Base-by-base conservation (phyloP, 108 stramenopile species). In the Pseudonitzschia multiseries region DNA sequence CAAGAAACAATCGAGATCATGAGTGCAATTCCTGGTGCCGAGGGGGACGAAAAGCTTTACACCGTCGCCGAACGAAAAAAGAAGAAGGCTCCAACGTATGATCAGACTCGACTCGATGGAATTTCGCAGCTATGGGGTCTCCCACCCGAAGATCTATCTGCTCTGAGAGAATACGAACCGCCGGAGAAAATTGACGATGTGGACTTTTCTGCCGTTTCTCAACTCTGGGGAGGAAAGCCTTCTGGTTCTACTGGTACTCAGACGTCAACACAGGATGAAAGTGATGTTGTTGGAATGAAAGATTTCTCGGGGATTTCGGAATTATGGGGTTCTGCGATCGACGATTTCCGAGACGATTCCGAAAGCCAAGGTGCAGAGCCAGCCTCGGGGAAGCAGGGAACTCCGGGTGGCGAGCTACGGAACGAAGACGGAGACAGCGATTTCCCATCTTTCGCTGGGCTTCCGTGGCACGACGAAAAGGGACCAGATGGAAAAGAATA, bases 111-210 rank as follows among this genome's bases (percentile, higher is more conserved):
- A 46, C 75, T 84, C 17, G 86, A 87, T 56, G 73, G 78, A 1
- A 87, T 87, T 26, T 84, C 83, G 50, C 86, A 87, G 52, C 70
- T 87, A 8, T 84, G 83, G 83, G 86, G 86, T 27, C 69, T 72
- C 31, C 83, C 81, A 32, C 79, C 82, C 36, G 82, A 68, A 68
- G 51, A 52, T 48, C 67, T 18, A 31, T 50, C 46, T 18, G 42
- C 46, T 12, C 51, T 52, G 13, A 50, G 62, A 21, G 79, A 81
- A 20, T 57, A 83, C 26, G 72, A 75, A 24, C 56, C 48, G 22
- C 44, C 67, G 13, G 81, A 82, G 10, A 66, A 22, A 27, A 77
- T 83, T 54, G 81, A 84, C 59, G 81, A 79, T 6, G 54, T 76
- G 24, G 72, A 75, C 24, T 86, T 84, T 43, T 56, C 60, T 24